Base-by-base conservation (phyloP, 768 basidiomycete genomes). In the Panaeolus cyanescens region DNA sequence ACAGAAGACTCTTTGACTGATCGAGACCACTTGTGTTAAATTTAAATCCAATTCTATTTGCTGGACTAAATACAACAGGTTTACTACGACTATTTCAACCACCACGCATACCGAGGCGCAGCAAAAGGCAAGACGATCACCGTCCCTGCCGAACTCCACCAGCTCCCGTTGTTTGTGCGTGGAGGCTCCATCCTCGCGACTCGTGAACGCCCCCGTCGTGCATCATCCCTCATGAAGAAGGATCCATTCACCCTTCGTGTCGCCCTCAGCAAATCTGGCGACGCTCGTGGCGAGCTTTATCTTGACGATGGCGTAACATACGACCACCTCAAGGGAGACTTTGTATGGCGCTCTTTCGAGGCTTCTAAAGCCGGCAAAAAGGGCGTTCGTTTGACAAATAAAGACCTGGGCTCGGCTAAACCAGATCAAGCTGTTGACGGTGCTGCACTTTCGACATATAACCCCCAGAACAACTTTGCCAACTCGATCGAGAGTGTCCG, bases 191-290 rank as follows among this genome's bases (percentile, higher is more conserved):
- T 99, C 71, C 68, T 99, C 5, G 79, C 95, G 2, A 92, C 93
- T 2, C 90, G 95, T 55, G 90, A 95, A 71, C 89, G 96, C 25
- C 91, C 93, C 2, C 83, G 97, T 36, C 85, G 95, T 2, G 83
- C 96, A 1, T 93, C 96, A 0, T 81, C 87, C 0, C 80, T 96
- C 39, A 96, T 97, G 92, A 92, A 89, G 77, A 75, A 80, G 57
- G 97, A 99, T 71, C 97, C 96, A 0, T 93, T 96, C 80, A 98
- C 95, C 0, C 83, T 99, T 36, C 88, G 90, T 59, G 83, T 96
- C 22, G 93, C 95, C 0, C 79, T 96, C 19, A 84, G 83, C 75
- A 84, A 86, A 53, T 69, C 77, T 1, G 77, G 79, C 28, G 69
- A 64, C 31, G 96, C 96, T 0, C 71, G 70, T 1, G 97, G 97